Base-by-base conservation (phyloP, 495 filamentous ascomycete species). In the Neurospora sp. region DNA sequence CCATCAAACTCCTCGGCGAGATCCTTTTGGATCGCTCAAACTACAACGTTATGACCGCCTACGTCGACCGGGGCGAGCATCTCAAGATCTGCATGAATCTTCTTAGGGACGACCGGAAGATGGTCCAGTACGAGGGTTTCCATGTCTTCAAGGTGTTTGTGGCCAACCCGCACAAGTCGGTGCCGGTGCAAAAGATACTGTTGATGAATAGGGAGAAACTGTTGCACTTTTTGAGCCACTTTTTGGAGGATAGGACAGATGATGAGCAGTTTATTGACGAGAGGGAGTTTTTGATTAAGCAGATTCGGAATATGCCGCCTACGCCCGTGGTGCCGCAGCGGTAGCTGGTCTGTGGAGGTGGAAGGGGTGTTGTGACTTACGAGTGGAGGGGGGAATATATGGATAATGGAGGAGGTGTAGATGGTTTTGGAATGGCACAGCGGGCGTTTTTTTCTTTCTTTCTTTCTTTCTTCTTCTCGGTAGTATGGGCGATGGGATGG, bases 81-180 rank as follows among this genome's bases (percentile, higher is more conserved):
- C 87, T 99, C 74, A 99, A 99, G 84, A 88, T 98, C 70, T 94
- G 93, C 82, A 99, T 99, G 96, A 98, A 97, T 79, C 85, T 98
- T 70, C 83, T 99, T 71, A 88, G 92, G 69, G 95, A 98, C 81
- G 95, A 98, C 79, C 89, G 94, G 76, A 94, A 96, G 80, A 99
- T 98, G 93, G 96, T 99, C 69, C 94, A 98, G 79, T 99, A 98
- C 79, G 96, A 99, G 82, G 95, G 94, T 35, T 99, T 99, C 81
- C 96, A 99, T 81, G 95, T 99, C 42, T 99, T 99, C 85, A 99
- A 99, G 86, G 94, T 99, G 72, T 99, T 99, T 82, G 96, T 98
- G 69, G 96, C 96, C 68, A 98, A 99, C 79, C 85, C 96, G 89
- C 91, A 97, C 85, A 99, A 99, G 82, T 96, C 93, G 38, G 87